A percentile compares a stretch with the other conserved stretches of the same genome.
phyloP scores from a whole-genome alignment of 495 filamentous ascomycete species.

The Penicillium crystallinum region DNA sequence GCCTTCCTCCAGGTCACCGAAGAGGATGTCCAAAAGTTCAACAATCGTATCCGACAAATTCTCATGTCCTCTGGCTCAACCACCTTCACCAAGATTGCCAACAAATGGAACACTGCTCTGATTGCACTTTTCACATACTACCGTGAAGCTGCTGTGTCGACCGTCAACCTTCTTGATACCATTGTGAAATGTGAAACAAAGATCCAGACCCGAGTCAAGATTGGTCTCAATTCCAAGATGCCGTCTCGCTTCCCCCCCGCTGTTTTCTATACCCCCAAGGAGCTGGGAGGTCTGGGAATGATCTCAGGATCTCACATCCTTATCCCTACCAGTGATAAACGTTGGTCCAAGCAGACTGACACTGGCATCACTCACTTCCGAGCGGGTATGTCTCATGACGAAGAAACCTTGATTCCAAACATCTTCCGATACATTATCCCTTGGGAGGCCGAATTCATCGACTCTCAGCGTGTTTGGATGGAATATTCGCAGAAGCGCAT shows the following conservation, averaged over 20 bases:
- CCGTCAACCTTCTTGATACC: conserved; percentile 90
- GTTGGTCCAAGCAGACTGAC: conserved; percentile 97
- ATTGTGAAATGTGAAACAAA: conserved; percentile 99
- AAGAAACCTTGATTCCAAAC: conserved; percentile 96
- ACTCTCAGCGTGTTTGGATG: conserved; percentile 97
- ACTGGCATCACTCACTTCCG: conserved; percentile 96
- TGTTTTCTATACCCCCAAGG: conserved; percentile 99
- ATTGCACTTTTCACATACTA: conserved; percentile 99
- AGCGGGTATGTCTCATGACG: conserved; percentile 96
- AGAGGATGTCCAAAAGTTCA: conserved; percentile 98
- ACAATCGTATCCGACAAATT: conserved; percentile 97
- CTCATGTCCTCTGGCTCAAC: conserved; percentile 98
- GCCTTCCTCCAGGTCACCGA: conserved; percentile 98
- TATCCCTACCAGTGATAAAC: conserved; percentile 95
- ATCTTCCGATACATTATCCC: conserved; percentile 99
- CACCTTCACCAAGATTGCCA: conserved; percentile 99
- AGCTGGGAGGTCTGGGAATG: conserved; percentile 97
- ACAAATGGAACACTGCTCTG: conserved; percentile 98
- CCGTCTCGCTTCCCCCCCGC: conserved; percentile 97
- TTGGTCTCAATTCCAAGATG: conserved; percentile 99
- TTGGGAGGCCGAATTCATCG: conserved; percentile 99
- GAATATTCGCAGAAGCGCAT: conserved; percentile 98
- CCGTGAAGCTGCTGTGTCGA: conserved; percentile 96
- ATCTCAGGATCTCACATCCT: conserved; percentile 98
- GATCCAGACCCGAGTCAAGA: conserved; percentile 99